Conservation (phyloP, 306 rosid genomes). For the Glycine soja region DNA sequence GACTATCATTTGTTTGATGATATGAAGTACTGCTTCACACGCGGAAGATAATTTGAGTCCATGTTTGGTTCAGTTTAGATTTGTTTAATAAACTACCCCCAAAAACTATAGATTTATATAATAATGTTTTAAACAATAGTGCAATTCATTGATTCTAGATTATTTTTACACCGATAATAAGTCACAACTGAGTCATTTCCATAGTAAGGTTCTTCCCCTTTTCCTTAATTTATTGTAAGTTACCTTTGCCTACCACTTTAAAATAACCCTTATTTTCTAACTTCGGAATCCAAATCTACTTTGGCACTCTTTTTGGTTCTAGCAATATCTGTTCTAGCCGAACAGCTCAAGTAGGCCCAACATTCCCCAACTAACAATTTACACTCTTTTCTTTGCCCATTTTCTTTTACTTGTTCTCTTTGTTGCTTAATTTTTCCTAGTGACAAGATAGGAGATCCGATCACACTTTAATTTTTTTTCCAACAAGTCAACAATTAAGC, state of each 20-base stretch:
- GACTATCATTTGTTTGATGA: slow-evolving; percentile 14
- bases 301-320: slow-evolving; percentile 44
- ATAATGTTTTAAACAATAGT: too few species aligned
- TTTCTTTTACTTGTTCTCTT: slow-evolving; percentile 38
- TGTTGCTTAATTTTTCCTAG: slow-evolving; percentile 19
- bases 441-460: slow-evolving; percentile 42
- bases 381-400: slow-evolving; percentile 21
- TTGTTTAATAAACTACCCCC: too few species aligned
- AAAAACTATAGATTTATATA: too few species aligned
- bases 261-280: slow-evolving; percentile 21
- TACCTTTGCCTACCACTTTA: slow-evolving; percentile 42
- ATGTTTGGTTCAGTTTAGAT: neutral
- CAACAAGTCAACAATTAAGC: neutral
- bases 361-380: slow-evolving; percentile 39
- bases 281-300: slow-evolving; percentile 55
- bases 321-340: slow-evolving; percentile 43
- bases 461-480: neutral
- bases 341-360: slow-evolving; percentile 41
- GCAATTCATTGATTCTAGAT: too few species aligned
- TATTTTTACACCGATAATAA: too few species aligned
- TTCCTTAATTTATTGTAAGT: slow-evolving; percentile 33
- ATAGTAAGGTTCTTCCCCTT: neutral
- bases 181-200: neutral
- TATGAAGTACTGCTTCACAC: slow-evolving; percentile 13
- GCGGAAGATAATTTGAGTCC: neutral